These are phyloP conservation scores for Chenopodium formosanum DNA, from an alignment of 148 eudicot genomes.

Conservation along the genomic window DNA sequence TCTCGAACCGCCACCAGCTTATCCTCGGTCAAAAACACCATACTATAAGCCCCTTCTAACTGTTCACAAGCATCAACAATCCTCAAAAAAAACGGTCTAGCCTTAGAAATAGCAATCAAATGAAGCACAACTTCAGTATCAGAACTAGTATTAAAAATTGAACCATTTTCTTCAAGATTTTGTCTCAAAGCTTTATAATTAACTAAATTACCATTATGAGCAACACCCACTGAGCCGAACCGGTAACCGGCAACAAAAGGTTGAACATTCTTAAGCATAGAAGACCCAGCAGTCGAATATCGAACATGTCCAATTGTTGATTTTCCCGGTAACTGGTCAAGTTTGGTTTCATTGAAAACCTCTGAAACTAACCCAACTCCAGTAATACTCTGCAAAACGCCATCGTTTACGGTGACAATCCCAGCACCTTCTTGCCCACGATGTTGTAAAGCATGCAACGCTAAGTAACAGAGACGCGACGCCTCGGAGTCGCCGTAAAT, in stretches of 20 bases:
- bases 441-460: conserved; percentile 76
- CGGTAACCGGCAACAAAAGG: conserved; percentile 75
- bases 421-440: conserved; percentile 88
- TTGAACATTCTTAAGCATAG: conserved; percentile 80
- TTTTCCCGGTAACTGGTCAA: conserved; percentile 60
- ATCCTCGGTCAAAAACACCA: conserved; percentile 81
- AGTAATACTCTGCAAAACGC: conserved; percentile 52
- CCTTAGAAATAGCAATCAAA: conserved; percentile 59
- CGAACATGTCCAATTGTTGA: conserved; percentile 77
- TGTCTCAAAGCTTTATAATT: conserved; percentile 54
- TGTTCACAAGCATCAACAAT: conserved; percentile 53
- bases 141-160: conserved; percentile 69
- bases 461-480: conserved; percentile 29
- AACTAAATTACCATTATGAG: conserved; percentile 85
- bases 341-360: conserved; percentile 57
- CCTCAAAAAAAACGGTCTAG: conserved; percentile 47
- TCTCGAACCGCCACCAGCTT: conserved; percentile 83
- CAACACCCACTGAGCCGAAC: conserved; percentile 73
- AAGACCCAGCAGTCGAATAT: conserved; percentile 75
- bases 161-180: conserved; percentile 57
- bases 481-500: conserved; percentile 37
- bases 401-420: conserved; percentile 47
- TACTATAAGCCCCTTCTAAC: conserved; percentile 74
- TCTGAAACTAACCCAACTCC: conserved; percentile 49
- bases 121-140: conserved; percentile 88